Base-by-base conservation (phyloP, 108 stramenopile genomes). In the Thalassiosira profunda region DNA sequence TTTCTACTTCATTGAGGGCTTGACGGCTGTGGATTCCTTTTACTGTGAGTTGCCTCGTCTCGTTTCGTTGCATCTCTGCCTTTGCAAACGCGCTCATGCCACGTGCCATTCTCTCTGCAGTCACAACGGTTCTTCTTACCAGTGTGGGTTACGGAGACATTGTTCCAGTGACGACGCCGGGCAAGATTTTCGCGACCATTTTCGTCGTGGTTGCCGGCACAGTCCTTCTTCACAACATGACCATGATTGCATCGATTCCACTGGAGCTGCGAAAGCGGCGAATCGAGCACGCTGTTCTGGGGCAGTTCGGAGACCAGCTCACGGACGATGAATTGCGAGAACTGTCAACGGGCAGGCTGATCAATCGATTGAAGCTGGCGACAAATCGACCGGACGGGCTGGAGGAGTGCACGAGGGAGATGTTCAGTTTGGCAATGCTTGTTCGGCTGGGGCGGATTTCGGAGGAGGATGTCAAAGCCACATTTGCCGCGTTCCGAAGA, bases 371-470 rank as follows among this genome's bases (percentile, higher is more conserved):
- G 8, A 77, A 91, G 49, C 51, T 95, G 54, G 80, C 88, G 7
- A 83, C 79, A 5, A 76, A 89, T 41, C 40, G 83, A 51, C 64
- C 86, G 17, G 80, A 82, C 48, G 93, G 88, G 21, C 72, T 95
- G 51, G 84, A 91, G 47, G 88, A 92, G 55, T 95, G 94, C 52
- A 95, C 94, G 1, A 80, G 94, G 21, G 94, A 95, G 56, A 95
- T 92, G 91, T 95, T 95, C 72, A 83, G 88, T 33, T 82, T 95
- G 33, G 94, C 94, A 12, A 95, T 95, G 94, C 76, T 95, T 51
- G 91, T 95, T 2, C 82, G 94, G n/a, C 55, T 95, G 49, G 94
- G 94, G 2, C 86, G 90, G 47, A 88, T 95, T 12, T 84, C 89
- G 0, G 94, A 95, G 64, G 60, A 84, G 41, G 94, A 95, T 67